These are phyloP conservation scores for Penicillium alfredii DNA, from an alignment of 495 filamentous ascomycete genomes.

Conservation along the genomic window DNA sequence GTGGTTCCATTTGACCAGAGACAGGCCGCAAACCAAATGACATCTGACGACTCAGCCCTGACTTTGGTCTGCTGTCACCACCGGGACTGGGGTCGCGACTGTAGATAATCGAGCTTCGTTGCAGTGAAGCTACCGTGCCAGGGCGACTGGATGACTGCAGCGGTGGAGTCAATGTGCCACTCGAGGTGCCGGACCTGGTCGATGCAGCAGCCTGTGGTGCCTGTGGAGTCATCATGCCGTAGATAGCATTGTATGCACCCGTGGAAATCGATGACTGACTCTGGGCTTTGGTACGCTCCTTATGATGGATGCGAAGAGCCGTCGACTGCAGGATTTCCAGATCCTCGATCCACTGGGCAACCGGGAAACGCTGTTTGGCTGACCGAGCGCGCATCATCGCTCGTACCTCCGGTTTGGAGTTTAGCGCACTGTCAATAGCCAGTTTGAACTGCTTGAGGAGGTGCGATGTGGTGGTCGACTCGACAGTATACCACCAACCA, in stretches of 20 bases:
- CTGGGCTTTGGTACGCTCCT: constrained; percentile 33
- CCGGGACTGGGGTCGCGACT: constrained; percentile 40
- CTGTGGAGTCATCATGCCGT: constrained; percentile 30
- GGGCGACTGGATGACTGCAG: constrained; percentile 39
- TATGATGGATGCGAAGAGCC: constrained; percentile 45
- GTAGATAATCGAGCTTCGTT: constrained; percentile 44
- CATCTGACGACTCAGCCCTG: constrained; percentile 35
- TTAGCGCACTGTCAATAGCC: constrained; percentile 61
- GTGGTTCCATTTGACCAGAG: constrained; percentile 31
- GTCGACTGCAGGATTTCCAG: constrained; percentile 56
- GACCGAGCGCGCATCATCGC: constrained; percentile 69
- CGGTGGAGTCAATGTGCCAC: constrained; percentile 35
- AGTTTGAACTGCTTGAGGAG: constrained; percentile 65
- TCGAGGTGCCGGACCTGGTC: constrained; percentile 39
- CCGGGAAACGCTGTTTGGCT: constrained; percentile 73
- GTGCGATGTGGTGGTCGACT: constrained; percentile 65
- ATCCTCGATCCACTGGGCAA: constrained; percentile 61
- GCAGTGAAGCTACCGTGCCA: constrained; percentile 35
- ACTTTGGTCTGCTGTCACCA: constrained; percentile 26
- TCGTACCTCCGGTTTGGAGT: constrained; percentile 51
- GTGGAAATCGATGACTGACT: constrained; percentile 20
- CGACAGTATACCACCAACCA: constrained; percentile 67
- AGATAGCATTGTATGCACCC: constrained; percentile 37
- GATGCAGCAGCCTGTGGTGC: constrained; percentile 26
- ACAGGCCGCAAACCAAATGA: constrained; percentile 35